Conservation (phyloP, 331 rosid species). For the Malus hybrid region DNA sequence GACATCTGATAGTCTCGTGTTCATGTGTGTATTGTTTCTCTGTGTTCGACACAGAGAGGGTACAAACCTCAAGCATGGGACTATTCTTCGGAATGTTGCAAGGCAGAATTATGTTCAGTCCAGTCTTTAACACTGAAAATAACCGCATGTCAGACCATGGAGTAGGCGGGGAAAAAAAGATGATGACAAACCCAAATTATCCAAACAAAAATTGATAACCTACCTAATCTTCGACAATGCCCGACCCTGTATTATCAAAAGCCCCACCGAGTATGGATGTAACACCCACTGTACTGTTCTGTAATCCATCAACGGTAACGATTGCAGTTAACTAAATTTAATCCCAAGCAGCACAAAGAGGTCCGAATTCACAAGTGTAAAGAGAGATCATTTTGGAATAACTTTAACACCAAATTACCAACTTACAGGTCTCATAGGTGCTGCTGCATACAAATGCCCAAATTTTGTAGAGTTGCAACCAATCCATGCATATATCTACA, state of each 20-base stretch:
- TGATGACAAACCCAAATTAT: neutral
- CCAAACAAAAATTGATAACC: neutral
- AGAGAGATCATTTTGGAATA: neutral
- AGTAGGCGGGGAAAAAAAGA: neutral
- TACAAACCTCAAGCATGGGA: slow-evolving; percentile 71
- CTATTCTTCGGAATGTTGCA: slow-evolving; percentile 72
- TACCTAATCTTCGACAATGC: slow-evolving; percentile 78
- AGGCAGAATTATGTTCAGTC: slow-evolving; percentile 76
- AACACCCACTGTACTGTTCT: slow-evolving; percentile 39
- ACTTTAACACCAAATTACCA: neutral
- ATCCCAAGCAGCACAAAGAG: neutral
- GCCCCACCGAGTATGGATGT: slow-evolving; percentile 76
- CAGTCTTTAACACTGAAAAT: slow-evolving; percentile 52
- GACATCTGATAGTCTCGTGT: neutral
- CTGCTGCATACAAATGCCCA: slow-evolving; percentile 83
- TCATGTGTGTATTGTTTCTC: neutral
- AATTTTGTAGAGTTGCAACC: slow-evolving; percentile 76
- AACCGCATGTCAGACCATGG: neutral
- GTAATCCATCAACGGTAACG: neutral
- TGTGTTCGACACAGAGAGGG: neutral
- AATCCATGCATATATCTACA: slow-evolving; percentile 83
- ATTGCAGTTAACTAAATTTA: neutral
- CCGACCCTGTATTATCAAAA: slow-evolving; percentile 82
- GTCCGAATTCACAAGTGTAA: neutral
- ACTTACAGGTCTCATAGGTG: slow-evolving; percentile 74